Evolutionary conservation across 2,329 filamentous ascomycete genomes (phyloP), one percentile per base, ranked within the genome.

Genomic region (Fusarium albidum): DNA sequence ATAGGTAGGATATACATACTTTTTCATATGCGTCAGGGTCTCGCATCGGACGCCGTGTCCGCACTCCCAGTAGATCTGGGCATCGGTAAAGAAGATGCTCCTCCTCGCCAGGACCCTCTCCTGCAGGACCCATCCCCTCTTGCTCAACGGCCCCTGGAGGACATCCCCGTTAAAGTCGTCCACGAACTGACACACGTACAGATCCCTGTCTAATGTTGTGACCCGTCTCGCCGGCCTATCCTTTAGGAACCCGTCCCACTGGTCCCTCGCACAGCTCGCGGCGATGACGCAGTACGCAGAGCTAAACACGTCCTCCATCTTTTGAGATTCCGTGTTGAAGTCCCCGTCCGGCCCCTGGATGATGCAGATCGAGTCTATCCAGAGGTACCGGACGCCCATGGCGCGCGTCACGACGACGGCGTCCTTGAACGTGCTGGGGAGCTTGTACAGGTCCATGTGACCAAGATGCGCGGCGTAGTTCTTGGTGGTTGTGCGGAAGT

Each of bases 241-340:
- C 31, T 17, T 34, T 2, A 52, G 31, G 6, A 52, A 52, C 5
- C 49, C 49, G 4, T 52, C 49, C 11, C 13, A 29, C 12, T 40
- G 37, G 6, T 27, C 32, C 8, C 6, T 17, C 5, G 45, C 38
- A 14, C 45, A 34, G 11, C 44, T 43, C 3, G 45, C 38, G 5
- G 38, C 38, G 5, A 49, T 33, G 5, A 39, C 33, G 8, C 45
- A 80, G 29, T 51, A 52, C 9, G 55, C 47, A 7, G 43, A 49
- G 21, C 54, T 57, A 12, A 52, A 52, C 9, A 52, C 49, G 4
- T 52, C 15, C 5, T 52, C 49, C 57, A 60, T 60, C 14, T 14
- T 32, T 6, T 32, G 27, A 12, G 40, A 38, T n/a, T 60, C 57
- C 2, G 13, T 40, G 18, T 52, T 25, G n/a, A 49, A 60, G 37